Conservation (phyloP, 441 rosid species). For the Gossypium davidsonii region DNA sequence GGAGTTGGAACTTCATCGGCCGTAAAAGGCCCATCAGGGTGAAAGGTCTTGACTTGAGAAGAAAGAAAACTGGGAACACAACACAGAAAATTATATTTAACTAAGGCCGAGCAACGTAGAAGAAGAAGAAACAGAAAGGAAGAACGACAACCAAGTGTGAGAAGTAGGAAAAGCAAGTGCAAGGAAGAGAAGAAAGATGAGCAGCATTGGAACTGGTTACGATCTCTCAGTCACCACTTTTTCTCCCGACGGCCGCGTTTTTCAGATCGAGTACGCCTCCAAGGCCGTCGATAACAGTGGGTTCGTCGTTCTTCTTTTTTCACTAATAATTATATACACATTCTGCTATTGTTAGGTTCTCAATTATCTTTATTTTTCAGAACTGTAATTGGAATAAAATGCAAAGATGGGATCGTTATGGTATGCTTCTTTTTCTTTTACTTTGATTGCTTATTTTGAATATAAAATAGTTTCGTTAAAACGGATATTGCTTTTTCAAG, state of each 20-base stretch:
- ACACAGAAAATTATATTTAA: too few relatives aligned
- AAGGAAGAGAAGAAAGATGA: conserved; percentile 36
- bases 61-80: background rate
- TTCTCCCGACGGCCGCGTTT: conserved; percentile 96
- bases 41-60: background rate
- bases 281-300: conserved; percentile 99
- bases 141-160: background rate
- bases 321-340: background rate
- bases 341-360: background rate
- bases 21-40: background rate
- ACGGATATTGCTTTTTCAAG: conserved; percentile 24
- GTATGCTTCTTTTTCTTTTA: conserved; percentile 23
- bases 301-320: conserved; percentile 23
- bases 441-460: background rate
- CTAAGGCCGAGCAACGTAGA: background rate
- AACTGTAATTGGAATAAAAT: conserved; percentile 88
- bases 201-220: conserved; percentile 97
- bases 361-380: conserved; percentile 25
- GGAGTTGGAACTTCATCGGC: background rate
- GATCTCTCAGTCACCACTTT: conserved; percentile 94
- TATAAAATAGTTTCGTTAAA: background rate
- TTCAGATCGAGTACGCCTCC: conserved; percentile 98
- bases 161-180: background rate
- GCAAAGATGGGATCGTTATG: conserved; percentile 95
- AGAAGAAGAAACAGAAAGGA: background rate